Base-by-base conservation (phyloP, 441 rosid species). In the Isatis lusitanica region DNA sequence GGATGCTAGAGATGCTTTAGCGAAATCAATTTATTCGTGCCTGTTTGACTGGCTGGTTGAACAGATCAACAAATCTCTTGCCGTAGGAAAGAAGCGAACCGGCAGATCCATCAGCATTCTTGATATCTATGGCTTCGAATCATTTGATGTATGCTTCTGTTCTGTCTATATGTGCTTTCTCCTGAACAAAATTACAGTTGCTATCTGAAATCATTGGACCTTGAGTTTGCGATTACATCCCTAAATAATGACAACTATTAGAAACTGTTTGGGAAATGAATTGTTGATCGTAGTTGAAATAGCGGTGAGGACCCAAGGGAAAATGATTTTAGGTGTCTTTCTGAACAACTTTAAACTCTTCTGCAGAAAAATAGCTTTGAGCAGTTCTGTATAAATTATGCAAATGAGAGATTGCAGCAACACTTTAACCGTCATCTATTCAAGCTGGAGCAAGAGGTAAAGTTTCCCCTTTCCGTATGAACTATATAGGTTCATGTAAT, bases 41-140 rank as follows among this genome's bases (percentile, higher is more conserved):
- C 84, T 95, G 76, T 93, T 95, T 78, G 97, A 95, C 65, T 95
- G 98, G 99, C 80, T 95, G 69, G 97, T 93, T n/a, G 97, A 90
- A 79, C 98, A 93, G 83, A 89, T 96, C 68, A 96, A 96, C 84
- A 93, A 90, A 71, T 93, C 99, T 43, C 97, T 96, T 66, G 94
- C 94, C 18, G 98, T 90, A 72, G 99, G 99, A 75, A 96, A 96
- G 84, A 85, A 86, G 74, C 83, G 93, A 79, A 87, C 97, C 1
- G 99, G 98, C 68, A 86, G 99, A 89, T 91, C 98, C 74, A 96
- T 96, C 78, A 93, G 97, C 85, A 96, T 96, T 86, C 97, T 96
- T 74, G 99, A 96, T 83, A 96, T 96, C 61, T 96, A 96, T 70
- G 98, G 99, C 80, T 96, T 96, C 75, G 99, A 96, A 83, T 96